Percentiles rank a stretch among this genome's conserved stretches.
phyloP scores from a whole-genome alignment of 345 rosid species.

The Lepidium aucheri region DNA sequence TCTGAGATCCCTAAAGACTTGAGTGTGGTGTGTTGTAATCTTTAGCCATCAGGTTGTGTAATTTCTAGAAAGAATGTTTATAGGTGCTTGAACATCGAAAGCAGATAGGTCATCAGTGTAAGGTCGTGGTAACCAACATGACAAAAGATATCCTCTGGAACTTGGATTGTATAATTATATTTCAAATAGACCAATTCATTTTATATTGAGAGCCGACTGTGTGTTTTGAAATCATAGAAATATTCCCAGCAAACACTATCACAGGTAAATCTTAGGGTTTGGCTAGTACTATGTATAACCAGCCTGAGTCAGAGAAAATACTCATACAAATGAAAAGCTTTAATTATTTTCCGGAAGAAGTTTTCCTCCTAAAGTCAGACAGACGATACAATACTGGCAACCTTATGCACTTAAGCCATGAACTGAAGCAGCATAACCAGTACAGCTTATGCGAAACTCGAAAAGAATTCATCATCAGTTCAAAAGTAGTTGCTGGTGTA shows the following conservation, averaged over 20 bases:
- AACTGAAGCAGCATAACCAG: slow-evolving; percentile 12
- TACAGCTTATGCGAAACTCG: slow-evolving; percentile 6
- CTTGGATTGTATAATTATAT: not conserved
- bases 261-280: slow-evolving; percentile 9
- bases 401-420: slow-evolving; percentile 5
- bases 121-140: slow-evolving; percentile 13
- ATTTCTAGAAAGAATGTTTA: slow-evolving; percentile 21
- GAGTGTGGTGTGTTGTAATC: slow-evolving; percentile 23
- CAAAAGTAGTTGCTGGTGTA: slow-evolving; percentile 80
- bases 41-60: slow-evolving; percentile 21
- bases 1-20: slow-evolving; percentile 3
- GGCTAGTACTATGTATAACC: not conserved
- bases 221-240: not conserved
- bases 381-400: slow-evolving; percentile 8
- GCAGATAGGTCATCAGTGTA: slow-evolving; percentile 17
- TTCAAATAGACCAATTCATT: slow-evolving; percentile 6
- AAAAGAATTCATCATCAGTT: slow-evolving; percentile 22
- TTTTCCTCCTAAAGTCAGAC: slow-evolving; percentile 11
- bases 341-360: slow-evolving; percentile 18
- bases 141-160: slow-evolving; percentile 17
- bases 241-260: not conserved
- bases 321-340: slow-evolving; percentile 9
- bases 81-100: slow-evolving; percentile 19
- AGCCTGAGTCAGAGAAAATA: slow-evolving; percentile 11
- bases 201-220: not conserved